Base-by-base conservation (phyloP, 805 yeast species). In the Pichia cabralensis region DNA sequence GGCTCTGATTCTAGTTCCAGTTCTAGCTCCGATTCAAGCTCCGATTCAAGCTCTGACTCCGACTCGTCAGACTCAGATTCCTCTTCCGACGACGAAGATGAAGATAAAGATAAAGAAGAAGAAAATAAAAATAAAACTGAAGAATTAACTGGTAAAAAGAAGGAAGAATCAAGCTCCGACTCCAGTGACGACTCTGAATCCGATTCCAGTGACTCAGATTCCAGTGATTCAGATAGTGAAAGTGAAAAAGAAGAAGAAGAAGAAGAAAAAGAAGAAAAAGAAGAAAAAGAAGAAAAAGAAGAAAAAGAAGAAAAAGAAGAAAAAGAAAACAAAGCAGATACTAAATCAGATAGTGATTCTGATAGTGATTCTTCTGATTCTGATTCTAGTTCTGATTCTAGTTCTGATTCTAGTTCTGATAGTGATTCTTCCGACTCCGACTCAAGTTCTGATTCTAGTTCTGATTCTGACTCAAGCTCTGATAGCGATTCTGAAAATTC, bases 141-240 rank as follows among this genome's bases (percentile, higher is more conserved):
- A n/a, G n/a, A n/a, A n/a, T n/a, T n/a, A n/a, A n/a, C n/a, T n/a
- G 26, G 39, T 15, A 52, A 44, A 19, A 33, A 40, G 27, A 55
- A 46, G 13, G 15, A 10, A n/a, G 30, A 30, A 12, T 30, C 34
- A 3, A n/a, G n/a, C n/a, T n/a, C n/a, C n/a, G n/a, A n/a, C n/a
- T n/a, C n/a, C n/a, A n/a, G n/a, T n/a, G 30, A 30, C 19, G 9
- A 17, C 7, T 15, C 14, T 6, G 22, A 20, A 22, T 28, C 31
- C 10, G n/a, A 16, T 5, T 22, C 34, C 8, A 20, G 22, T 22
- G 13, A 15, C 14, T 22, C 29, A 13, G 18, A 18, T 8, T 28
- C 25, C 11, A 14, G 16, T 23, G 25, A 29, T 31, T 33, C 25
- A 12, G 36, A 31, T 23, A 26, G 30, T 16, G 23, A 33, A 3